Conservation (phyloP, 2,329 filamentous ascomycete genomes). For the Lachnellula occidentalis region DNA sequence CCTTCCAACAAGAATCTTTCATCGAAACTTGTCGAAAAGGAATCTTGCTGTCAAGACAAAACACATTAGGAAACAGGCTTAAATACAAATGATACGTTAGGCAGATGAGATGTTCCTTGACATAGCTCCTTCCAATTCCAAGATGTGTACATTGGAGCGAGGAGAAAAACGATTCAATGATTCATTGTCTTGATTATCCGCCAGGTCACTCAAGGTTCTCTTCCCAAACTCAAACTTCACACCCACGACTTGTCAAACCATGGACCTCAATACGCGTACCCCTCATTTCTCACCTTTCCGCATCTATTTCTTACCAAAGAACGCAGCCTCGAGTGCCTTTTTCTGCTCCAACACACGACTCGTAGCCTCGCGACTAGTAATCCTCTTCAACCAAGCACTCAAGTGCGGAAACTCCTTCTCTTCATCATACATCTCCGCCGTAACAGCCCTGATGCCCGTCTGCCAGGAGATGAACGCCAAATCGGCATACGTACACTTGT, state of each 20-base stretch:
- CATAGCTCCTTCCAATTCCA: too few species aligned
- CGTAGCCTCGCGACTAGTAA: background rate
- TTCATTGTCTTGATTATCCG: too few species aligned
- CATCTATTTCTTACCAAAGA: background rate
- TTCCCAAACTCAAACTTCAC: too few species aligned
- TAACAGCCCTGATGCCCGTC: background rate
- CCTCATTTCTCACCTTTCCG: background rate
- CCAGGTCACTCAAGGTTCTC: too few species aligned
- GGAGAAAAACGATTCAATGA: too few species aligned
- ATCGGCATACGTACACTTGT: slow-evolving; percentile 37
- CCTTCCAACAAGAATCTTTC: slow-evolving; percentile 56
- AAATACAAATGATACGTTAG: too few species aligned
- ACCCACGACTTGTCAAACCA: background rate
- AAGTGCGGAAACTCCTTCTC: background rate
- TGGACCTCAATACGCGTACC: background rate
- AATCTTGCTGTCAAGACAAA: background rate
- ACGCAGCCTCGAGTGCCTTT: background rate
- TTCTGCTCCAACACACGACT: background rate
- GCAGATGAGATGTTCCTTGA: background rate
- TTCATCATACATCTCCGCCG: background rate
- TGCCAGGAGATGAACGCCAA: slow-evolving; percentile 33
- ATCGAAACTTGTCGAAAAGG: slow-evolving; percentile 7
- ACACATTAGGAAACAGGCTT: background rate
- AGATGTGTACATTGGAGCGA: too few species aligned
- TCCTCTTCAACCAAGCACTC: background rate